Evolutionary conservation across 225 moss, liverwort and hornwort genomes (phyloP).

Genomic region (Lunularia cruciata): DNA sequence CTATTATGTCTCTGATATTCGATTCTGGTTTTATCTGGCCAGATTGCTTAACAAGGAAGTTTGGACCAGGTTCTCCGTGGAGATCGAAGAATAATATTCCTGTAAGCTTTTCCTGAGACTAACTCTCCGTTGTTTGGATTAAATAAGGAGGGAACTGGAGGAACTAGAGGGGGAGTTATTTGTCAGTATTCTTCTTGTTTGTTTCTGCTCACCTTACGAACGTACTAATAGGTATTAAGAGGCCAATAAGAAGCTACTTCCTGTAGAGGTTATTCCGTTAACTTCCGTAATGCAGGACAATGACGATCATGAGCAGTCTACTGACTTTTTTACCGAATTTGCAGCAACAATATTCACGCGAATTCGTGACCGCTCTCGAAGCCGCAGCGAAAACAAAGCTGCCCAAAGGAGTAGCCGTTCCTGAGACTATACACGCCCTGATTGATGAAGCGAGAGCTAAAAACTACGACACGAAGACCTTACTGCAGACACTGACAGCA

Average conservation of each 20-base stretch:
- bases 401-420: slow-evolving; percentile 43
- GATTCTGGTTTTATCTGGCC: slow-evolving; percentile 23
- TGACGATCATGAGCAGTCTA: too few species aligned
- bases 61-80: slow-evolving; percentile 76
- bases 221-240: too few species aligned
- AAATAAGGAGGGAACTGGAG: too few species aligned
- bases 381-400: slow-evolving; percentile 37
- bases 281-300: too few species aligned
- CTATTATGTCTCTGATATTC: not conserved
- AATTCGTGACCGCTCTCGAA: slow-evolving; percentile 36
- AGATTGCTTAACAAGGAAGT: slow-evolving; percentile 94
- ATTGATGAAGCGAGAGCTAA: slow-evolving; percentile 70
- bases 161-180: too few species aligned
- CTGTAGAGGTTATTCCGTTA: too few species aligned
- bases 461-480: slow-evolving; percentile 72
- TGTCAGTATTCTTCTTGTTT: too few species aligned
- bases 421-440: slow-evolving; percentile 77
- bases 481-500: slow-evolving; percentile 66
- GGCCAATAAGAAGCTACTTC: too few species aligned
- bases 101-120: slow-evolving; percentile 45
- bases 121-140: not conserved
- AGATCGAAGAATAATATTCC: slow-evolving; percentile 36
- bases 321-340: too few species aligned
- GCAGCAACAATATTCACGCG: slow-evolving; percentile 37
- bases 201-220: too few species aligned